Conservation (phyloP, 345 rosid genomes). For the Anastatica hierochuntica region DNA sequence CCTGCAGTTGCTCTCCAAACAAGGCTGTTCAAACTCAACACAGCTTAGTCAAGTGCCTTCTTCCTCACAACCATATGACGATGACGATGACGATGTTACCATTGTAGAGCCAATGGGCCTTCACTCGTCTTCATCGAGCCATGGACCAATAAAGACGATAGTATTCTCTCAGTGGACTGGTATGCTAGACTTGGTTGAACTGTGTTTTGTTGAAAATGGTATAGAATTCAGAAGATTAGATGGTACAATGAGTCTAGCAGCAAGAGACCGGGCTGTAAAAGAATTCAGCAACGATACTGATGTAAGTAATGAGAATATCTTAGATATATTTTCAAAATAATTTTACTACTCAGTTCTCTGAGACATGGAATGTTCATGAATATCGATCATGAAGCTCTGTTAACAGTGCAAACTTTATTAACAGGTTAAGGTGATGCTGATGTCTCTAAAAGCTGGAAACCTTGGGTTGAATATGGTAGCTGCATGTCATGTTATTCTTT, state of each 20-base stretch:
- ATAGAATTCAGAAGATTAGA: slow-evolving; percentile 82
- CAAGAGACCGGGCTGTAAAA: slow-evolving; percentile 81
- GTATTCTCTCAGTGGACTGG: slow-evolving; percentile 93
- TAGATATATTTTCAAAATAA: too few relatives aligned
- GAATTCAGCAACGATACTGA: slow-evolving; percentile 67
- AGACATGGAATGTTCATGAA: too few relatives aligned
- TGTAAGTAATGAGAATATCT: slow-evolving; percentile 34
- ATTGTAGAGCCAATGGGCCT: slow-evolving; percentile 31
- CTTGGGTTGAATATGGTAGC: slow-evolving; percentile 94
- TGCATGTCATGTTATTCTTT: slow-evolving; percentile 84
- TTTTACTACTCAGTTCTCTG: too few relatives aligned
- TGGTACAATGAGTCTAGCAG: slow-evolving; percentile 69
- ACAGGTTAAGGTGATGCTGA: slow-evolving; percentile 72
- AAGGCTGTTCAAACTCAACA: slow-evolving; percentile 26
- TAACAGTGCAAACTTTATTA: background rate
- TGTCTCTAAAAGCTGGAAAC: slow-evolving; percentile 94
- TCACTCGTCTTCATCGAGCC: slow-evolving; percentile 28
- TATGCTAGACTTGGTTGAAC: slow-evolving; percentile 82
- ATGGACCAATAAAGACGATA: slow-evolving; percentile 67
- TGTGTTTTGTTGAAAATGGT: slow-evolving; percentile 31
- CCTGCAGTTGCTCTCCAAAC: slow-evolving; percentile 40
- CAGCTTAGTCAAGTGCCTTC: slow-evolving; percentile 27
- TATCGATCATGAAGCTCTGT: slow-evolving; percentile 1
- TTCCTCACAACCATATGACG: slow-evolving; percentile 23
- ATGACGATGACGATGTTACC: slow-evolving; percentile 27